Conservation (phyloP, 139 green algal species). For the Tetraselmis chui region DNA sequence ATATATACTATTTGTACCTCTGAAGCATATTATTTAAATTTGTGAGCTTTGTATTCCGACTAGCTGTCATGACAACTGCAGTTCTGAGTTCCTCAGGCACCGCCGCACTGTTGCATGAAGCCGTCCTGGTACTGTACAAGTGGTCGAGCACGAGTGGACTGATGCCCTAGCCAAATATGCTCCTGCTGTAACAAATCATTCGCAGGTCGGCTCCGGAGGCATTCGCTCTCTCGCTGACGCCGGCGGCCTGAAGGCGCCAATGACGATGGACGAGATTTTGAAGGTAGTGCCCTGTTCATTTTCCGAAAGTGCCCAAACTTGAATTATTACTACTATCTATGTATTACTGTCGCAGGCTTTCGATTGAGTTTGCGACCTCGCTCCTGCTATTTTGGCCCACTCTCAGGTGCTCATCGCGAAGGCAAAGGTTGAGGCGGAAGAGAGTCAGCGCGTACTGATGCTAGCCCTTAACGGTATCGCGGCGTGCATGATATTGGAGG, state of each 20-base stretch:
- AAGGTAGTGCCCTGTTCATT: conserved; percentile 18
- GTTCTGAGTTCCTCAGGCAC: no score
- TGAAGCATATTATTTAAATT: no score
- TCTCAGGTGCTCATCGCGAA: conserved; percentile 34
- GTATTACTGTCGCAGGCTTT: no score
- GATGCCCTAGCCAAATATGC: neutral
- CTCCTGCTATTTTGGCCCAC: neutral
- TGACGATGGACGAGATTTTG: conserved; percentile 85
- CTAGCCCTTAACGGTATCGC: conserved; percentile 73
- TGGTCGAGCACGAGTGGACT: no score
- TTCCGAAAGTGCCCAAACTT: no score
- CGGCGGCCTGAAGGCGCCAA: conserved; percentile 22
- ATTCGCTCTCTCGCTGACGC: conserved; percentile 37
- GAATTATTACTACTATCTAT: no score
- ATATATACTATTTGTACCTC: no score
- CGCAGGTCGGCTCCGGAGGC: conserved; percentile 60
- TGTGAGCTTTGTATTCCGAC: no score
- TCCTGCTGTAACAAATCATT: neutral
- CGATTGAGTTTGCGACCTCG: no score
- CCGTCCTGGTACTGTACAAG: no score
- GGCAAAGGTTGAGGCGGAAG: conserved; percentile 75
- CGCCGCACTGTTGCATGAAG: no score
- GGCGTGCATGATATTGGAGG: conserved; percentile 58
- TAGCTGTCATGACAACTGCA: no score
- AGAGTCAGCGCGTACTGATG: conserved; percentile 72